Conservation (phyloP, 164 flowering plant species). For the Annona squamosa region DNA sequence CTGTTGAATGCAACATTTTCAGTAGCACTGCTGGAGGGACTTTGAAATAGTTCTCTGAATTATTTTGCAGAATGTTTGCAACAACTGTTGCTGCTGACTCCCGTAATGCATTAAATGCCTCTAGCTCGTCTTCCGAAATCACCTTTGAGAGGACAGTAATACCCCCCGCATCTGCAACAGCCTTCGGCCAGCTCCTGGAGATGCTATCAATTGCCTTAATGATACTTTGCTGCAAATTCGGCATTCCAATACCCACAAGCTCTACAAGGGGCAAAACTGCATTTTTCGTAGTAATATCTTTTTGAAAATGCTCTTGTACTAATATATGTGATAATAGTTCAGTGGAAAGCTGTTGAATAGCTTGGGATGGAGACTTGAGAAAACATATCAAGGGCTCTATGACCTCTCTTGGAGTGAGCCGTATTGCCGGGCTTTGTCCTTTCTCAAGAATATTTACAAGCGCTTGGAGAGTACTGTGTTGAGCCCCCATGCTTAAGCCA, state of each 20-base stretch:
- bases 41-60: conserved; percentile 54
- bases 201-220: conserved; percentile 69
- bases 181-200: conserved; percentile 78
- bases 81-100: conserved; percentile 70
- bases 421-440: conserved; percentile 65
- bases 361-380: conserved; percentile 78
- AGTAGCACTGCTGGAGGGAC: conserved; percentile 72
- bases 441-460: conserved; percentile 83
- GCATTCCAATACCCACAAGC: conserved; percentile 80
- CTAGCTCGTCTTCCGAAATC: conserved; percentile 72
- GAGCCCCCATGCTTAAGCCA: conserved; percentile 71
- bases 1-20: conserved; percentile 55
- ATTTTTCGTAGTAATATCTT: conserved; percentile 70
- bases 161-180: conserved; percentile 87
- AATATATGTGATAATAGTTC: conserved; percentile 76
- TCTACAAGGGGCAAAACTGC: conserved; percentile 82
- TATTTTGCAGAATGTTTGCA: conserved; percentile 49
- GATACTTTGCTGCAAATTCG: conserved; percentile 71
- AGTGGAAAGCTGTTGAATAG: conserved; percentile 80
- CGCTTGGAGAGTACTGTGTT: conserved; percentile 85
- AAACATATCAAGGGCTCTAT: conserved; percentile 68
- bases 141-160: conserved; percentile 76
- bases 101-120: conserved; percentile 63
- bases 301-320: conserved; percentile 76
- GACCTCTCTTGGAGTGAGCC: conserved; percentile 69